Evolutionary conservation across 495 filamentous ascomycete genomes (phyloP).

Genomic region (Penicillium cosmopolitanum): DNA sequence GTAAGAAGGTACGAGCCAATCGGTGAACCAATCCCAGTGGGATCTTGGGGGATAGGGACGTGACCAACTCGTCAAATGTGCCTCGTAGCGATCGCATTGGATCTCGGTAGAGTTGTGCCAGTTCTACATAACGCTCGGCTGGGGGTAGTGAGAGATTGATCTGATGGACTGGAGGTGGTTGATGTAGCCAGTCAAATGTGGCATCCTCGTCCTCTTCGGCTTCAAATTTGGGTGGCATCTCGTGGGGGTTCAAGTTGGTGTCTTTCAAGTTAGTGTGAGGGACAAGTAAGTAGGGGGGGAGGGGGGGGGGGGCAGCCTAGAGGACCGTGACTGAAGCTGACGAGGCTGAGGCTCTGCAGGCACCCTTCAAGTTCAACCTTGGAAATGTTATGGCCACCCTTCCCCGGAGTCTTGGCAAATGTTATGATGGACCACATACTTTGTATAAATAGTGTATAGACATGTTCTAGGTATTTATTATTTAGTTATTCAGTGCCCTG

Average conservation of each 20-base stretch:
- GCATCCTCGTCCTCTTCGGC: background rate
- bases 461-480: no score
- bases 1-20: constrained; percentile 48
- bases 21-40: constrained; percentile 34
- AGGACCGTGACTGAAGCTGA: background rate
- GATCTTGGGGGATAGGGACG: constrained; percentile 26
- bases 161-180: constrained; percentile 44
- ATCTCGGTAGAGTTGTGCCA: constrained; percentile 48
- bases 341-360: background rate
- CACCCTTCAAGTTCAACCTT: no score
- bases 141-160: constrained; percentile 66
- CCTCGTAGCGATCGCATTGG: constrained; percentile 42
- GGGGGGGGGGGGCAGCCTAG: background rate
- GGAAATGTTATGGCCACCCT: no score
- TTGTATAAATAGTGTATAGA: no score
- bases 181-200: background rate
- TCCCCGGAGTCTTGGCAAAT: no score
- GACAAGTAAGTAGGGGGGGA: background rate
- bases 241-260: background rate
- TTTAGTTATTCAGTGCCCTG: no score
- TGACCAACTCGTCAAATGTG: constrained; percentile 53
- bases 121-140: constrained; percentile 52
- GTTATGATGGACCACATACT: no score
- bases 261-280: background rate
- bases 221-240: background rate